Evolutionary conservation across 78 protist genomes (phyloP), one percentile per base, ranked within the genome.

Genomic region (Dictyostelium firmibasis): DNA sequence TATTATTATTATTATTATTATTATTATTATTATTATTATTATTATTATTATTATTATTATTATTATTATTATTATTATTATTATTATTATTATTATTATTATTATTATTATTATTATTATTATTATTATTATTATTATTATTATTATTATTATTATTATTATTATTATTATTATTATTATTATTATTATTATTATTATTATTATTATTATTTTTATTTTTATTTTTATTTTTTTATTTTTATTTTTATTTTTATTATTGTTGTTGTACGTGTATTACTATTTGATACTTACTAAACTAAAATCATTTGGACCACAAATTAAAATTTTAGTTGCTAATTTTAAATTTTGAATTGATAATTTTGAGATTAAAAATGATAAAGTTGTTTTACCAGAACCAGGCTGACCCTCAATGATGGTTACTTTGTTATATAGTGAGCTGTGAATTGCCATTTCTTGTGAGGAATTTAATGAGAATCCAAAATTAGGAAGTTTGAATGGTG

Each of bases 271-370:
- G n/a, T 38, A 38, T 38, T 38, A 33, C 3, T 36, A 75, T 9
- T 36, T n/a, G 6, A 23, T 77, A 78, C 67, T 29, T 53, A 62
- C 87, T 38, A 89, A 67, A 81, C 87, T 81, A 81, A 25, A 33
- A 9, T 89, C 87, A 44, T 79, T 89, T 69, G 94, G 94, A 44
- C 94, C 94, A 89, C 75, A 64, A 11, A 89, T 29, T 47, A 89
- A 67, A 25, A 89, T n/a, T 25, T 81, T 64, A 14, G 20, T 7
- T 16, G 67, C 25, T n/a, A 87, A 36, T 9, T n/a, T 20, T 36
- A 76, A 33, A 43, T 88, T 76, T 20, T 31, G 35, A 20, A 89
- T 27, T 11, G 87, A 86, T 7, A 44, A 5, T 18, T 38, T 43
- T 29, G 62, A 64, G 9, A 89, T 64, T 2, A 89, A 13, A 14